Percentiles rank a stretch among this genome's conserved stretches.
Conservation (phyloP, 306 rosid genomes). For the Lathyrus tuberosus region DNA sequence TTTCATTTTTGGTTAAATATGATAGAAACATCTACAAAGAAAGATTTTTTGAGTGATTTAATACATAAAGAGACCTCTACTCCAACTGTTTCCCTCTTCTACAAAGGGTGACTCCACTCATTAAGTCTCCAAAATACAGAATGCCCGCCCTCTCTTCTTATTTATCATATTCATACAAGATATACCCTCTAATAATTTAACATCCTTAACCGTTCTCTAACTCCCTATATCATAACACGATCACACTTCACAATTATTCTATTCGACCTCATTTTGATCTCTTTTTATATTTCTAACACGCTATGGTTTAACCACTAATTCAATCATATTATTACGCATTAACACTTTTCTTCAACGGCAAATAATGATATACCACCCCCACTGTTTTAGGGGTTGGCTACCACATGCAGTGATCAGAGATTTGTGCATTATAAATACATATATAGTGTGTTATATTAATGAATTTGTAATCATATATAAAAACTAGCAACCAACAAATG, state of each 20-base stretch:
- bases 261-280: neutral
- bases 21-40: neutral
- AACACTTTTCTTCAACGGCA: neutral
- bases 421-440: neutral
- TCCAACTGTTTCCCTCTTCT: slow-evolving; percentile 8
- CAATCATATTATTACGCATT: neutral
- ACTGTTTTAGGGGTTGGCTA: slow-evolving; percentile 1
- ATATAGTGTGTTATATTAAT: neutral
- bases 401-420: neutral
- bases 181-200: neutral
- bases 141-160: neutral
- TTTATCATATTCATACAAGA: neutral
- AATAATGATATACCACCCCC: neutral
- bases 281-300: neutral
- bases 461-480: neutral
- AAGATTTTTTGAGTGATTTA: neutral
- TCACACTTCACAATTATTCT: slow-evolving; percentile 14
- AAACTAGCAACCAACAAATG: neutral
- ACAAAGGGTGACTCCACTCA: neutral
- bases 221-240: neutral
- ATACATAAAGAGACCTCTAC: neutral
- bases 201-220: neutral
- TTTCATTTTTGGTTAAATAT: neutral
- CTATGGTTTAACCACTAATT: neutral
- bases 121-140: neutral